A percentile compares a stretch with the other conserved stretches of the same genome.
phyloP scores from a whole-genome alignment of 2,329 filamentous ascomycete genomes.

The Fusarium tanahbumbuense region DNA sequence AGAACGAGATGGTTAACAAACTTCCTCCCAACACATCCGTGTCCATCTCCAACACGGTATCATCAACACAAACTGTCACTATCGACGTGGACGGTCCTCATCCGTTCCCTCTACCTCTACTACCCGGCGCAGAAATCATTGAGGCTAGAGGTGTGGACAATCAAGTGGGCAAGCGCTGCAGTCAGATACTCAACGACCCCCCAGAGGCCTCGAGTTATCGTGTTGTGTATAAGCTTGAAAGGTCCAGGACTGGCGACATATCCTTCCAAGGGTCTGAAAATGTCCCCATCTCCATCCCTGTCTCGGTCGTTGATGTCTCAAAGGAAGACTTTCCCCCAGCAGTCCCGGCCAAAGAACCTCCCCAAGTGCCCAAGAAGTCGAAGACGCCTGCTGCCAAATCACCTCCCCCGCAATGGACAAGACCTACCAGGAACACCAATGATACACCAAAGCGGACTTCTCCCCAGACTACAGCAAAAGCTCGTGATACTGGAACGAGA shows the following conservation, averaged over 20 bases:
- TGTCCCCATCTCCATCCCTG: constrained; percentile 38
- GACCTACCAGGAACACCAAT: constrained; percentile 10
- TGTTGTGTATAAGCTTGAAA: constrained; percentile 70
- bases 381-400: constrained; percentile 11
- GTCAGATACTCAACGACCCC: constrained; percentile 37
- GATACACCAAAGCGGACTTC: constrained; percentile 11
- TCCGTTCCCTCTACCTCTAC: constrained; percentile 63
- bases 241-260: constrained; percentile 60
- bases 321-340: constrained; percentile 36
- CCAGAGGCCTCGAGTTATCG: constrained; percentile 57
- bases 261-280: constrained; percentile 53
- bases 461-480: constrained; percentile 6
- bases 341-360: constrained; percentile 19
- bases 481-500: neutral
- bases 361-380: constrained; percentile 26
- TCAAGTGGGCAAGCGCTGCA: constrained; percentile 21
- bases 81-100: constrained; percentile 69
- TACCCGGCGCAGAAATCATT: constrained; percentile 69
- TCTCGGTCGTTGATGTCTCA: constrained; percentile 45
- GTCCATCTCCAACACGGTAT: constrained; percentile 69
- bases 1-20: constrained; percentile 65
- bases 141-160: constrained; percentile 58
- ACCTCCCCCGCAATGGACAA: constrained; percentile 28
- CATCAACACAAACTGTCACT: constrained; percentile 71
- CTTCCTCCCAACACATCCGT: constrained; percentile 68